Conservation (phyloP, 1,139 yeast genomes). For the Candida smagusa region DNA sequence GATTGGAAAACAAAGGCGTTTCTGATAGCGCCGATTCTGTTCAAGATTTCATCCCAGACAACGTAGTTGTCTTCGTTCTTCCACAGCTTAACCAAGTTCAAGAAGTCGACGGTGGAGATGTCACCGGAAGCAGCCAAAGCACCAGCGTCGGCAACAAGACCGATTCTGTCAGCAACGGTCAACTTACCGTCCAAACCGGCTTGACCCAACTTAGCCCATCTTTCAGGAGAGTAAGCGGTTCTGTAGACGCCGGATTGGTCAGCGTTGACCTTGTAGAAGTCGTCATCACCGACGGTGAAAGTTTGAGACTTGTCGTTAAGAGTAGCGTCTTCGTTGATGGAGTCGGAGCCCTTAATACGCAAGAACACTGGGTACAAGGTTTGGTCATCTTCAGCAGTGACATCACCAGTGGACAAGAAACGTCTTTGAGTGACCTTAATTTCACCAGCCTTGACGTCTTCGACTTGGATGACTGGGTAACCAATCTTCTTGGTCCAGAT, state of each 20-base stretch:
- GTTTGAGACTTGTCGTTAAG: slow-evolving; percentile 54
- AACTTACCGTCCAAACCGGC: slow-evolving; percentile 66
- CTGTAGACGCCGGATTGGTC: slow-evolving; percentile 83
- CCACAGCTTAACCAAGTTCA: slow-evolving; percentile 68
- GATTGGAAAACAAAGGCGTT: slow-evolving; percentile 73
- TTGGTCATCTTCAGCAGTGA: slow-evolving; percentile 39
- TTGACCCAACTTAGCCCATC: slow-evolving; percentile 71
- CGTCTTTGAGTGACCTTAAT: slow-evolving; percentile 50
- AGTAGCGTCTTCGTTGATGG: slow-evolving; percentile 53
- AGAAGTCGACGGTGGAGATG: slow-evolving; percentile 62
- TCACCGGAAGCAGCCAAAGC: slow-evolving; percentile 73
- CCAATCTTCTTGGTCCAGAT: slow-evolving; percentile 27
- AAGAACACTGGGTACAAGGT: slow-evolving; percentile 82
- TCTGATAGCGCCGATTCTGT: slow-evolving; percentile 52
- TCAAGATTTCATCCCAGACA: slow-evolving; percentile 73
- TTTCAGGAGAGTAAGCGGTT: slow-evolving; percentile 69
- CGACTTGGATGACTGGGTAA: slow-evolving; percentile 23
- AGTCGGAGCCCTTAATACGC: slow-evolving; percentile 64
- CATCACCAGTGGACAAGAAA: slow-evolving; percentile 56
- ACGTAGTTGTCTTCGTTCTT: slow-evolving; percentile 63
- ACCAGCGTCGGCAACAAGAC: slow-evolving; percentile 79
- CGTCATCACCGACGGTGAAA: slow-evolving; percentile 33
- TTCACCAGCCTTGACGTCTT: slow-evolving; percentile 13
- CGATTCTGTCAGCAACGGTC: slow-evolving; percentile 81
- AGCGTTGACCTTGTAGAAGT: slow-evolving; percentile 73